phyloP scores from a whole-genome alignment of 306 rosid genomes.

The Rosa multiflora region DNA sequence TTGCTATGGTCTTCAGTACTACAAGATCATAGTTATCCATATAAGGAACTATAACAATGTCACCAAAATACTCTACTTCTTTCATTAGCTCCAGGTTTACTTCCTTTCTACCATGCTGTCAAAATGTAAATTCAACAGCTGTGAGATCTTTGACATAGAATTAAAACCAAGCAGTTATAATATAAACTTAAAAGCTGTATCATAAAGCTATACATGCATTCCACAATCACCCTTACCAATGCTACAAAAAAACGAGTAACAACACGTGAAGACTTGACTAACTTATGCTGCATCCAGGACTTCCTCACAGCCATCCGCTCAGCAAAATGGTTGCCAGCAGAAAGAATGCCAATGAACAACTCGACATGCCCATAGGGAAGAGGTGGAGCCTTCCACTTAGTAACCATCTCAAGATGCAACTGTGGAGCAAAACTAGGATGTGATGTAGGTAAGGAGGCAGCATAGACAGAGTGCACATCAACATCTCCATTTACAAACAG shows the following conservation, averaged over 20 bases:
- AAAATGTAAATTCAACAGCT: constrained; percentile 30
- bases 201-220: constrained; percentile 15
- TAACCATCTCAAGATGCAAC: constrained; percentile 73
- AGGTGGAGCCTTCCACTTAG: constrained; percentile 77
- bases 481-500: constrained; percentile 75
- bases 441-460: constrained; percentile 82
- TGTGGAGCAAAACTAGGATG: constrained; percentile 92
- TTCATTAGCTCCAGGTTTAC: constrained; percentile 71
- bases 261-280: constrained; percentile 67
- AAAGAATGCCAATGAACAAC: constrained; percentile 88
- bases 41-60: constrained; percentile 84
- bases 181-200: neutral
- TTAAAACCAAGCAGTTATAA: neutral
- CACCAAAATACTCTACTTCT: constrained; percentile 94
- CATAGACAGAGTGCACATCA: constrained; percentile 76
- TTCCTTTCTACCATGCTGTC: constrained; percentile 86
- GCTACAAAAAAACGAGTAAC: constrained; percentile 93
- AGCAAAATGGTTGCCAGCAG: constrained; percentile 96
- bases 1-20: constrained; percentile 92
- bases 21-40: constrained; percentile 96
- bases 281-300: constrained; percentile 93
- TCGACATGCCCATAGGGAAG: constrained; percentile 45
- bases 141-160: constrained; percentile 28
- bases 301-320: constrained; percentile 97
- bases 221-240: constrained; percentile 54